Evolutionary conservation across 2,329 filamentous ascomycete genomes (phyloP).

Genomic region (Cercospora janseana): DNA sequence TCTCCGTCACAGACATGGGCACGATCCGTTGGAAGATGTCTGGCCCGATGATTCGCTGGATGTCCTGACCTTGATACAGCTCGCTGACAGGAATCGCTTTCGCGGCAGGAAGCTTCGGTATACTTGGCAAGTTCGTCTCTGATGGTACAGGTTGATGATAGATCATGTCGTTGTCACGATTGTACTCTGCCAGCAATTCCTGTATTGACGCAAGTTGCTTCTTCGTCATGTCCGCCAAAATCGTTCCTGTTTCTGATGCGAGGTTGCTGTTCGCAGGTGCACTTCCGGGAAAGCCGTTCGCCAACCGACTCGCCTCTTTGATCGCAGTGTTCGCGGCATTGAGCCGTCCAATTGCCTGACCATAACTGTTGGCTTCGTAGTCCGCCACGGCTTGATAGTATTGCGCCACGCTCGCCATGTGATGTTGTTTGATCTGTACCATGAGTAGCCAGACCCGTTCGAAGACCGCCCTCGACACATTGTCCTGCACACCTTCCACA

Average conservation of each 20-base stretch:
- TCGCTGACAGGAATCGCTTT: slow-evolving; percentile 97
- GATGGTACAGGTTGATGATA: slow-evolving; percentile 91
- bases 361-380: slow-evolving; percentile 83
- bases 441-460: slow-evolving; percentile 90
- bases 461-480: slow-evolving; percentile 85
- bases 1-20: slow-evolving; percentile 92
- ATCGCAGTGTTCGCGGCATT: slow-evolving; percentile 75
- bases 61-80: slow-evolving; percentile 94
- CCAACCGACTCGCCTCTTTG: slow-evolving; percentile 73
- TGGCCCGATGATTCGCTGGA: slow-evolving; percentile 92
- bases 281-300: slow-evolving; percentile 75
- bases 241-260: slow-evolving; percentile 70
- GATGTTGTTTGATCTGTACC: slow-evolving; percentile 75
- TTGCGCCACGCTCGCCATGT: slow-evolving; percentile 82
- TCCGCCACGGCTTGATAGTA: slow-evolving; percentile 93
- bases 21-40: slow-evolving; percentile 97
- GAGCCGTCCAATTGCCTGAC: slow-evolving; percentile 77
- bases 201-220: slow-evolving; percentile 77
- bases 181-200: slow-evolving; percentile 71
- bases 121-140: slow-evolving; percentile 75
- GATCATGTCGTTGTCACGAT: slow-evolving; percentile 96
- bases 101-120: slow-evolving; percentile 88
- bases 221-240: slow-evolving; percentile 77
- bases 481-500: slow-evolving; percentile 86
- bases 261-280: slow-evolving; percentile 81